phyloP scores from a whole-genome alignment of 805 yeast genomes.

The Cyberlindnera maritima region DNA sequence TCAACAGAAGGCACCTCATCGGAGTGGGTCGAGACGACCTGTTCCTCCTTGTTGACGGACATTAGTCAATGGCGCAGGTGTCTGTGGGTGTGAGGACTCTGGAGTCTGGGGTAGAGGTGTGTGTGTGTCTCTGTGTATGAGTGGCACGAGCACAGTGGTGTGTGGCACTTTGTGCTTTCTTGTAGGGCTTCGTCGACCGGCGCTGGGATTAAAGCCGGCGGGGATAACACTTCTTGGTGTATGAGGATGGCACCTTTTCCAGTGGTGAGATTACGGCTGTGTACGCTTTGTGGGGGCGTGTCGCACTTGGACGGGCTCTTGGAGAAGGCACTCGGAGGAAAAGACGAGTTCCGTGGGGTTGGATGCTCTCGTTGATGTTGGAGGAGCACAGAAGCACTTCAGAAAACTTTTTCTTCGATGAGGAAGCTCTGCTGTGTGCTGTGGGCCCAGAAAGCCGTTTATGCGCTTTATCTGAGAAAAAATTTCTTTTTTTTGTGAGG shows the following conservation, averaged over 20 bases:
- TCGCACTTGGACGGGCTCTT: too few relatives aligned
- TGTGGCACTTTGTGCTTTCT: too few relatives aligned
- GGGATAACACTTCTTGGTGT: background rate
- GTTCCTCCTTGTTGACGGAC: conserved; percentile 1
- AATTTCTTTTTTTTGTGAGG: too few relatives aligned
- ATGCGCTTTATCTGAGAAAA: background rate
- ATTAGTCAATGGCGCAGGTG: background rate
- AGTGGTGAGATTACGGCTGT: too few relatives aligned
- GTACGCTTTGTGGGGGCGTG: too few relatives aligned
- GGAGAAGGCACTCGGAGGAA: too few relatives aligned
- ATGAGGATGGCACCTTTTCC: background rate
- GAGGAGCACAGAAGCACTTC: too few relatives aligned
- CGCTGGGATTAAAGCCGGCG: background rate
- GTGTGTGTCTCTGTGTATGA: background rate
- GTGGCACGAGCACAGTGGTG: too few relatives aligned
- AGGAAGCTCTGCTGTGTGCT: too few relatives aligned
- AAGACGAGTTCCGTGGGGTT: too few relatives aligned
- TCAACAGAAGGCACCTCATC: conserved; percentile 4
- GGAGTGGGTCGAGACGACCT: background rate
- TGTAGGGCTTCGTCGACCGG: background rate
- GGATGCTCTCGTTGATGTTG: too few relatives aligned
- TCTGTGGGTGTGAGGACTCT: background rate
- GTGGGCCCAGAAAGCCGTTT: background rate
- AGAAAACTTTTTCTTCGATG: too few relatives aligned
- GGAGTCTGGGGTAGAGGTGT: background rate